phyloP scores from a whole-genome alignment of 257 asterid genomes.

The Solanum etuberosum region DNA sequence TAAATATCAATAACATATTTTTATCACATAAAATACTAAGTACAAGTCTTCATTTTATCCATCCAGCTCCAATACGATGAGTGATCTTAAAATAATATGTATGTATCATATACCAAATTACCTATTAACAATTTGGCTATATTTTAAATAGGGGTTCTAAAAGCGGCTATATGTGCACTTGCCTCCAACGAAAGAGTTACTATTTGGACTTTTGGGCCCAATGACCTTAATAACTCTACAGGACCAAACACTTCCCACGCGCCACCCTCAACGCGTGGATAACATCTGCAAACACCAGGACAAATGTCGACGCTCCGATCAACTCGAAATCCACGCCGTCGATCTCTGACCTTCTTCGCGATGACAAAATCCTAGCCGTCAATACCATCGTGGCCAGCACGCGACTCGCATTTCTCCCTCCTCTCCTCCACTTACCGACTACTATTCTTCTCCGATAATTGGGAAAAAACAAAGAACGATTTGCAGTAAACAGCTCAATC shows the following conservation, averaged over 20 bases:
- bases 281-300: background rate
- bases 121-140: background rate
- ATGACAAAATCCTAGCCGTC: background rate
- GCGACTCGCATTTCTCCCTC: background rate
- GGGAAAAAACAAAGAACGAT: background rate
- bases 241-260: slow-evolving; percentile 2
- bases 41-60: background rate
- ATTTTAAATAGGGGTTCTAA: background rate
- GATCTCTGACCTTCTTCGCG: background rate
- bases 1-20: no score
- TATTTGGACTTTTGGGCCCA: background rate
- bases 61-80: background rate
- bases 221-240: background rate
- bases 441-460: slow-evolving; percentile 5
- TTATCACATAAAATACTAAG: background rate
- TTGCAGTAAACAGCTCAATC: background rate
- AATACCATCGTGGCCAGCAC: slow-evolving; percentile 5
- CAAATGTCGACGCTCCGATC: background rate
- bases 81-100: no score
- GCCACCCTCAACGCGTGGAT: slow-evolving; percentile 20
- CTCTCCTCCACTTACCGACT: slow-evolving; percentile 3
- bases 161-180: background rate
- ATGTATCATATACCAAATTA: no score
- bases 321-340: slow-evolving; percentile 10
- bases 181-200: background rate